Evolutionary conservation across 1,284 basidiomycete genomes (phyloP).

Genomic region (Leccinum pachyderme): DNA sequence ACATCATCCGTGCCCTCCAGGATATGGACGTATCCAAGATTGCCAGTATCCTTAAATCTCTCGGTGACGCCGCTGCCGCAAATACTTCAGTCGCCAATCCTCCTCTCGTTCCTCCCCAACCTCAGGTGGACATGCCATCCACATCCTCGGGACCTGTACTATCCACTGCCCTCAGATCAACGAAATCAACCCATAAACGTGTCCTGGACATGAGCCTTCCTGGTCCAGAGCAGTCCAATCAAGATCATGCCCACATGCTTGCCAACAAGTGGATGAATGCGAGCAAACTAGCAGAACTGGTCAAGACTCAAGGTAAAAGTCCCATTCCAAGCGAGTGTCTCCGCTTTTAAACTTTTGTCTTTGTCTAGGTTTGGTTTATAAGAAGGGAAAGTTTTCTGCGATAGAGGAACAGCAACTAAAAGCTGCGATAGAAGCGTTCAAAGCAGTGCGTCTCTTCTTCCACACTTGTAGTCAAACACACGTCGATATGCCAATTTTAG

Average conservation of each 20-base stretch:
- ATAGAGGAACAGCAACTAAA: constrained; percentile 68
- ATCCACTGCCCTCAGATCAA: constrained; percentile 36
- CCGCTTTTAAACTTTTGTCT: constrained; percentile 8
- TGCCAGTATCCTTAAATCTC: constrained; percentile 57
- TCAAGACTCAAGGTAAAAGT: constrained; percentile 57
- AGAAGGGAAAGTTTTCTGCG: constrained; percentile 80
- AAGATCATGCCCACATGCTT: constrained; percentile 49
- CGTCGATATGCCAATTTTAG: constrained; percentile 33
- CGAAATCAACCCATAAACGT: constrained; percentile 36
- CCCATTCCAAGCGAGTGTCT: constrained; percentile 1
- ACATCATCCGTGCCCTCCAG: constrained; percentile 67
- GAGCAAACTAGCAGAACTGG: constrained; percentile 63
- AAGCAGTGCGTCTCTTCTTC: constrained; percentile 43
- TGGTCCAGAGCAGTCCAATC: constrained; percentile 36
- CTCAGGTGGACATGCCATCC: constrained; percentile 38
- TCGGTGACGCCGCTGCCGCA: constrained; percentile 56
- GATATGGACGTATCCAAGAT: constrained; percentile 70
- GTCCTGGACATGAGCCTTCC: constrained; percentile 33
- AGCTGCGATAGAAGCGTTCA: constrained; percentile 62
- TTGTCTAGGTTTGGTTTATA: constrained; percentile 68
- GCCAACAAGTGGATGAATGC: constrained; percentile 76
- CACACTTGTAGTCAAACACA: not conserved
- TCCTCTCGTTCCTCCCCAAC: constrained; percentile 18
- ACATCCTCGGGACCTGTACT: constrained; percentile 41
- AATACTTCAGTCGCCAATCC: constrained; percentile 36